phyloP scores from a whole-genome alignment of 768 basidiomycete genomes.

The Candolleomyces aberdarensis region DNA sequence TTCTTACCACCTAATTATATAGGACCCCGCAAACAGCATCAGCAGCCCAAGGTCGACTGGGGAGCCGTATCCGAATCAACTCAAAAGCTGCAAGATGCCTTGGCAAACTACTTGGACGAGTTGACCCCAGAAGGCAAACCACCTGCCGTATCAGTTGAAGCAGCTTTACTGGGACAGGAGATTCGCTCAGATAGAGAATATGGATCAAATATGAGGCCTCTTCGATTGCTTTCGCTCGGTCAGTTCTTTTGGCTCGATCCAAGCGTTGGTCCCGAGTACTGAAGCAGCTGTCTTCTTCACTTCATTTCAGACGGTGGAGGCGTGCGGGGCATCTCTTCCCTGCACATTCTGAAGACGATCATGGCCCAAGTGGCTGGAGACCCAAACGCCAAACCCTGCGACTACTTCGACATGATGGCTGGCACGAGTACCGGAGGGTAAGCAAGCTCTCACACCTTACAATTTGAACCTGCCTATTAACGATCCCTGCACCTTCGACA shows the following conservation, averaged over 20 bases:
- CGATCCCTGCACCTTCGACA: background rate
- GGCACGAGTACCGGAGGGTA: conserved; percentile 35
- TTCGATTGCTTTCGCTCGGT: conserved; percentile 29
- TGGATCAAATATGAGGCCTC: conserved; percentile 17
- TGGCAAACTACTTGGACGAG: conserved; percentile 18
- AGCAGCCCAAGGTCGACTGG: conserved; percentile 14
- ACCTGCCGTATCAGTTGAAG: conserved; percentile 22
- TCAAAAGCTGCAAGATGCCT: conserved; percentile 15
- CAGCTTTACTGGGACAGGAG: conserved; percentile 21
- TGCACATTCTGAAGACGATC: conserved; percentile 27
- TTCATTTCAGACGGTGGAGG: conserved; percentile 29
- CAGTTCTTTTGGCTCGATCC: background rate
- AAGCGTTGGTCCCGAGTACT: too few species aligned
- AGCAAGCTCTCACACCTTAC: background rate
- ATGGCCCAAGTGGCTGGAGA: conserved; percentile 24
- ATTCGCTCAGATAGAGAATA: conserved; percentile 22
- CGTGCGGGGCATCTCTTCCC: conserved; percentile 30
- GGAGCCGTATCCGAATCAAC: conserved; percentile 9
- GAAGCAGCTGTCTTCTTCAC: too few species aligned
- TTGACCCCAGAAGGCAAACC: conserved; percentile 15
- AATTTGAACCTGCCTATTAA: background rate
- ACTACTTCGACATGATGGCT: conserved; percentile 34
- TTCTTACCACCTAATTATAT: background rate
- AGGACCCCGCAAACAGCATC: conserved; percentile 4
- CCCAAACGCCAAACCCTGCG: conserved; percentile 22